These are phyloP conservation scores for Arthrobotrys sphaeroides DNA, from an alignment of 2,329 filamentous ascomycete genomes.

Conservation along the genomic window DNA sequence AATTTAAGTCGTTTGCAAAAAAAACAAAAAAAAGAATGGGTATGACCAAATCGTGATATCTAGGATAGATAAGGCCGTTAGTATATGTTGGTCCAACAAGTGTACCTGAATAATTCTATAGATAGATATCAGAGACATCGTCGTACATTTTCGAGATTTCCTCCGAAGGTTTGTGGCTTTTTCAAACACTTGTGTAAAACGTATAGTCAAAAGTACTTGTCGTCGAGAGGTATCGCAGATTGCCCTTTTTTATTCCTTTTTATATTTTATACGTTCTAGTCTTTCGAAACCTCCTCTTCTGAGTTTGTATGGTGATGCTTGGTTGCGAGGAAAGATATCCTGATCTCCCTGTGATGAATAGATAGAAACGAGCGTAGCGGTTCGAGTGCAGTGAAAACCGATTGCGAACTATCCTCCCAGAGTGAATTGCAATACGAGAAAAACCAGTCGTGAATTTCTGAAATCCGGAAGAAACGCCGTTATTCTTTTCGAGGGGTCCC, in stretches of 20 bases:
- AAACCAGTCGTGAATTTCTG: conserved; percentile 39
- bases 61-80: conserved; percentile 14
- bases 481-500: conserved; percentile 27
- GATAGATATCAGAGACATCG: conserved; percentile 1
- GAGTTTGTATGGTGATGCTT: neutral
- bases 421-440: conserved; percentile 38
- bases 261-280: neutral
- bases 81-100: neutral
- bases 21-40: conserved; percentile 20
- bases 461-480: conserved; percentile 45
- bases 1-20: conserved; percentile 25
- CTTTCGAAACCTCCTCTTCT: too few species aligned
- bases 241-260: neutral
- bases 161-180: conserved; percentile 17
- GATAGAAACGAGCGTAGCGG: conserved; percentile 25
- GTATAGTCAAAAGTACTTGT: conserved; percentile 14
- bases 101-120: neutral
- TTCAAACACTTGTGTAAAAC: conserved; percentile 37
- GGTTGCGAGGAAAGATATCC: conserved; percentile 47
- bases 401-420: conserved; percentile 50
- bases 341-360: conserved; percentile 49
- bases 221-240: conserved; percentile 25
- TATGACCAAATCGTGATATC: conserved; percentile 35
- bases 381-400: neutral
- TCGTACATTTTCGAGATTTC: conserved; percentile 31